These are phyloP conservation scores for Rhododendron vialii DNA, from an alignment of 148 eudicot species.

Conservation along the genomic window DNA sequence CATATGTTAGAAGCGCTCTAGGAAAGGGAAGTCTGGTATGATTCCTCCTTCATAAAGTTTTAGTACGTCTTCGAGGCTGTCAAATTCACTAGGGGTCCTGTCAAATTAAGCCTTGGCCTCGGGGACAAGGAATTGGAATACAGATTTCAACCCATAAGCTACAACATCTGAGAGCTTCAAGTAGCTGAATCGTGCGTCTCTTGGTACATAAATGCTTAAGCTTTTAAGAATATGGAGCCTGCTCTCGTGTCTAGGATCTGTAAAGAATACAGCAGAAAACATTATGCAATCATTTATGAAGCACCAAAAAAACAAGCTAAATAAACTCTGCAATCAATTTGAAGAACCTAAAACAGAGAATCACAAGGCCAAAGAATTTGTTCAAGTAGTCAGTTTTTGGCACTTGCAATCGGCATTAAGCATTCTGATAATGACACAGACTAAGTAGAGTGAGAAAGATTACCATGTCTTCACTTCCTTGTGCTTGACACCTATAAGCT, in stretches of 20 bases:
- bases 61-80: conserved; percentile 45
- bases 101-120: conserved; percentile 42
- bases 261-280: not conserved
- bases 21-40: conserved; percentile 19
- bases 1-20: conserved; percentile 32
- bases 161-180: conserved; percentile 55
- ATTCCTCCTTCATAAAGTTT: conserved; percentile 58
- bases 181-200: conserved; percentile 69
- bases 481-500: too few relatives aligned
- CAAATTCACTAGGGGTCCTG: conserved; percentile 54
- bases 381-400: too few relatives aligned
- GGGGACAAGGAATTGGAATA: conserved; percentile 47
- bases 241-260: conserved; percentile 68
- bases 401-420: too few relatives aligned
- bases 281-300: too few relatives aligned
- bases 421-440: too few relatives aligned
- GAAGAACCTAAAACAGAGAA: too few relatives aligned
- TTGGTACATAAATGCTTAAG: conserved; percentile 61
- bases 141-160: conserved; percentile 51
- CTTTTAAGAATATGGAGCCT: conserved; percentile 45
- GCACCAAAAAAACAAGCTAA: too few relatives aligned
- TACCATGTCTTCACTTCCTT: too few relatives aligned
- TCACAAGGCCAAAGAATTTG: too few relatives aligned
- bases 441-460: too few relatives aligned
- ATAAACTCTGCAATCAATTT: too few relatives aligned